These are phyloP conservation scores for Phytophthora megakarya DNA, from an alignment of 352 stramenopile species.

Conservation along the genomic window DNA sequence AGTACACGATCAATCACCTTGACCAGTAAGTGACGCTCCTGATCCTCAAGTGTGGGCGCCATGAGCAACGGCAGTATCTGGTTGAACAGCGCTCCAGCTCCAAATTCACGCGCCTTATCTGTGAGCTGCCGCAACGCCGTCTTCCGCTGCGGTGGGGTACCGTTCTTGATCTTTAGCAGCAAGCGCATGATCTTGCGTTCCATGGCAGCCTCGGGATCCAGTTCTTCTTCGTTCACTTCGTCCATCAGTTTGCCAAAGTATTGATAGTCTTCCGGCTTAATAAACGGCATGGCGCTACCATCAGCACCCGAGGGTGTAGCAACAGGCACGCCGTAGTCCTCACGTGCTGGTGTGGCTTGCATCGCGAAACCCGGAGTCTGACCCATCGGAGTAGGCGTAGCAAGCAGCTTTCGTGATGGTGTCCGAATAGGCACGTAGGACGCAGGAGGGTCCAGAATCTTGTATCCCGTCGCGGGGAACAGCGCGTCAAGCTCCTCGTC, in stretches of 20 bases:
- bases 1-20: slow-evolving; percentile 99
- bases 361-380: slow-evolving; percentile 92
- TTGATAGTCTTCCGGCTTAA: slow-evolving; percentile 99
- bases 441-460: slow-evolving; percentile 94
- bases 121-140: slow-evolving; percentile 96
- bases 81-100: slow-evolving; percentile 97
- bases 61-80: slow-evolving; percentile 99
- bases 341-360: slow-evolving; percentile 74
- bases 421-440: slow-evolving; percentile 97
- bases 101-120: slow-evolving; percentile 97
- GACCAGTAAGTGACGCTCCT: slow-evolving; percentile 99
- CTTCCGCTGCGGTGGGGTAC: slow-evolving; percentile 97
- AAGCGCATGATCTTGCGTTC: slow-evolving; percentile 98
- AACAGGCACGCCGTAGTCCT: slow-evolving; percentile 80
- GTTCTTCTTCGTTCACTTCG: slow-evolving; percentile 83
- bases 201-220: slow-evolving; percentile 93
- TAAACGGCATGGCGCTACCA: slow-evolving; percentile 93
- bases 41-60: slow-evolving; percentile 98
- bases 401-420: slow-evolving; percentile 93
- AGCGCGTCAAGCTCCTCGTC: slow-evolving; percentile 98
- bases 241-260: slow-evolving; percentile 98
- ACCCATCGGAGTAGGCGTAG: slow-evolving; percentile 95
- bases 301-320: slow-evolving; percentile 68
- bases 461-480: slow-evolving; percentile 95
- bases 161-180: slow-evolving; percentile 99